These are phyloP conservation scores for Setomelanomma holmii DNA, from an alignment of 2,329 filamentous ascomycete species.

Conservation along the genomic window DNA sequence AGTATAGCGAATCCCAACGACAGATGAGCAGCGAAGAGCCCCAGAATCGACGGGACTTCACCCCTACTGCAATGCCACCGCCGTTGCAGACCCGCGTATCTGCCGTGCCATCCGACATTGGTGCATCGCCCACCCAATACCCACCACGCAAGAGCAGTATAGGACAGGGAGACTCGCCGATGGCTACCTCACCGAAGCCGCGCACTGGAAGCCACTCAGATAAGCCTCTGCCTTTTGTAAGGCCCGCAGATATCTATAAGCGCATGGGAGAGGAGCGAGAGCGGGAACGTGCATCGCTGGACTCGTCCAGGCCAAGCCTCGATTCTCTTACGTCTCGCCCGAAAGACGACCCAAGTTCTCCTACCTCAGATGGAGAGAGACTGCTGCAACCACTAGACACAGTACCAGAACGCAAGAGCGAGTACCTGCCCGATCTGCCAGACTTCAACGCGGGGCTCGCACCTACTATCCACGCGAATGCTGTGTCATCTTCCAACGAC, in stretches of 20 bases:
- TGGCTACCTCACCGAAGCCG: slow-evolving; percentile 32
- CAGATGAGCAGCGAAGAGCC: slow-evolving; percentile 40
- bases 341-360: slow-evolving; percentile 27
- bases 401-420: slow-evolving; percentile 66
- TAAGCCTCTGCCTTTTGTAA: slow-evolving; percentile 69
- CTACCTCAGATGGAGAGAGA: slow-evolving; percentile 28
- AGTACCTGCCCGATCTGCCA: slow-evolving; percentile 65
- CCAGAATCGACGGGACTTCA: slow-evolving; percentile 58
- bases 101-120: slow-evolving; percentile 44
- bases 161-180: slow-evolving; percentile 49
- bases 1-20: slow-evolving; percentile 20
- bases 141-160: slow-evolving; percentile 70
- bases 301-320: slow-evolving; percentile 64
- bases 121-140: slow-evolving; percentile 51
- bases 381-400: slow-evolving; percentile 54
- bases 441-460: slow-evolving; percentile 35
- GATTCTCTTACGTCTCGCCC: slow-evolving; percentile 55
- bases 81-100: slow-evolving; percentile 56
- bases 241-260: slow-evolving; percentile 80
- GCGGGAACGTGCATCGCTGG: slow-evolving; percentile 63
- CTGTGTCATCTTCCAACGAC: slow-evolving; percentile 28
- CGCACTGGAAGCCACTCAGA: slow-evolving; percentile 46
- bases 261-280: slow-evolving; percentile 71
- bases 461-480: slow-evolving; percentile 17
- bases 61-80: slow-evolving; percentile 59